phyloP scores from a whole-genome alignment of 2,329 filamentous ascomycete genomes.

The Monosporascus ibericus region DNA sequence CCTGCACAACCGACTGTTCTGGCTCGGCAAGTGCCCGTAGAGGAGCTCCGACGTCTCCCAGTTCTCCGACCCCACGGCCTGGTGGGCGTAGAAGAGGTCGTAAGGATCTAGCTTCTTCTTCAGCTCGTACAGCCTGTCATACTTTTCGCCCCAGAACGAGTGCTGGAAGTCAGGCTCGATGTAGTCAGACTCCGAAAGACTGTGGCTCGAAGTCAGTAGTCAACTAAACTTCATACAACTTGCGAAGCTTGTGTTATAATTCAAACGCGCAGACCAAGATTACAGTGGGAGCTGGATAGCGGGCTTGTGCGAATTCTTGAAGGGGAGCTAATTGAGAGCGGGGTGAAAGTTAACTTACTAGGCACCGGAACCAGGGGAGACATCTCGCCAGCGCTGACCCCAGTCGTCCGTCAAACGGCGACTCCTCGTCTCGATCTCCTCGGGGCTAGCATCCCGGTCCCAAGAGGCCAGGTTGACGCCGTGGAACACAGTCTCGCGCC shows the following conservation, averaged over 20 bases:
- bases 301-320: background rate
- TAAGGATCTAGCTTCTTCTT: constrained; percentile 31
- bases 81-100: constrained; percentile 29
- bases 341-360: constrained; percentile 3
- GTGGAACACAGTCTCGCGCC: constrained; percentile 27
- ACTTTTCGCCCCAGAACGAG: constrained; percentile 31
- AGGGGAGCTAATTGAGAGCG: background rate
- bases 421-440: constrained; percentile 19
- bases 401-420: constrained; percentile 18
- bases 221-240: background rate
- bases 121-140: constrained; percentile 25
- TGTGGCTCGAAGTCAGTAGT: background rate
- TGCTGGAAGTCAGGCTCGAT: constrained; percentile 30
- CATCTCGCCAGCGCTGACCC: constrained; percentile 14
- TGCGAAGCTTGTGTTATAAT: background rate
- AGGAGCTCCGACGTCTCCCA: constrained; percentile 26
- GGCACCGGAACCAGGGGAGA: constrained; percentile 17
- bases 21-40: constrained; percentile 20
- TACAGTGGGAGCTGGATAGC: too few species aligned
- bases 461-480: constrained; percentile 15
- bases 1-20: constrained; percentile 20
- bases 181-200: constrained; percentile 27
- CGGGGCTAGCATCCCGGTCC: constrained; percentile 17
- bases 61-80: constrained; percentile 32
- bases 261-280: background rate